Conservation (phyloP, 179 eudicot genomes). For the Beta lomatogona region DNA sequence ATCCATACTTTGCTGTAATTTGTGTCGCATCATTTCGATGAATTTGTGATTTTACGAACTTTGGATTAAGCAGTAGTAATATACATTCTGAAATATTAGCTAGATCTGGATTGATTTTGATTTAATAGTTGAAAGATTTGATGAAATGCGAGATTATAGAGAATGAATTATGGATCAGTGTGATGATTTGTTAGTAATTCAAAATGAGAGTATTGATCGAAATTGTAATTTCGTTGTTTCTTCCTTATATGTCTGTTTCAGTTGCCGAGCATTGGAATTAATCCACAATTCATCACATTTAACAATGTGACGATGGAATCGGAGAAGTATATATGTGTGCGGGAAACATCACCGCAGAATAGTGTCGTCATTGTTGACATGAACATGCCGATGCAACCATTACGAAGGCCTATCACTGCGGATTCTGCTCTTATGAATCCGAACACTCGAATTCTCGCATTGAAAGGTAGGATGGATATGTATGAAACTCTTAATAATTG, state of each 20-base stretch:
- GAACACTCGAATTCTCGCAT: slow-evolving; percentile 71
- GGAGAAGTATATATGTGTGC: slow-evolving; percentile 89
- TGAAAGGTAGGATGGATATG: slow-evolving; percentile 59
- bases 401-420: slow-evolving; percentile 92
- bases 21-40: slow-evolving; percentile 4
- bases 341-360: slow-evolving; percentile 94
- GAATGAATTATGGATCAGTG: slow-evolving; percentile 18
- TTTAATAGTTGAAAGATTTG: slow-evolving; percentile 6
- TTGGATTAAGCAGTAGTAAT: slow-evolving; percentile 7
- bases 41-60: slow-evolving; percentile 7
- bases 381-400: slow-evolving; percentile 95
- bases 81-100: slow-evolving; percentile 14
- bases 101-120: slow-evolving; percentile 26
- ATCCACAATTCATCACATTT: slow-evolving; percentile 86
- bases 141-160: neutral
- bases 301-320: slow-evolving; percentile 99
- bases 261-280: slow-evolving; percentile 91
- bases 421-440: slow-evolving; percentile 98
- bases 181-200: neutral
- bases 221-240: neutral
- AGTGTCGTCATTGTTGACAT: slow-evolving; percentile 93
- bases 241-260: slow-evolving; percentile 33
- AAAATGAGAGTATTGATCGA: slow-evolving; percentile 7
- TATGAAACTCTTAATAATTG: neutral
- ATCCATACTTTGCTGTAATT: slow-evolving; percentile 15